These are phyloP conservation scores for Lycium barbarum DNA, from an alignment of 257 asterid species.

Conservation along the genomic window DNA sequence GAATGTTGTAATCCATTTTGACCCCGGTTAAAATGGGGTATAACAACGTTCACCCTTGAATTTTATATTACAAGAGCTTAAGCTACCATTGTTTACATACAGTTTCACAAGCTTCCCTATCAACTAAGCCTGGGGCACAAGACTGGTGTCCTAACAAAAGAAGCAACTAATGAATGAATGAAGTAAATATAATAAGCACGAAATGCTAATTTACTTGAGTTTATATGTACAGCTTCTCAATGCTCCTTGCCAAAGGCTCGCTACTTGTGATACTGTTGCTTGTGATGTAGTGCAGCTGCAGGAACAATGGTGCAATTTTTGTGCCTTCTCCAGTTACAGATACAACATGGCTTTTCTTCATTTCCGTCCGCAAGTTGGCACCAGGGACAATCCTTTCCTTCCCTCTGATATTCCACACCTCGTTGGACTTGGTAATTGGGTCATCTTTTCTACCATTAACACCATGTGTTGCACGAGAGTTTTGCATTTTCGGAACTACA, in stretches of 20 bases:
- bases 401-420: too few relatives aligned
- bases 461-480: neutral
- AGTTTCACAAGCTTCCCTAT: conserved; percentile 17
- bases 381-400: too few relatives aligned
- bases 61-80: neutral
- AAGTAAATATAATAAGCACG: neutral
- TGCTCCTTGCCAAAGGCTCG: too few relatives aligned
- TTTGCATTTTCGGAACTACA: neutral
- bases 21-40: too few relatives aligned
- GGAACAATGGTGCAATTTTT: too few relatives aligned
- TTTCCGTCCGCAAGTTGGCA: too few relatives aligned
- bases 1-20: too few relatives aligned
- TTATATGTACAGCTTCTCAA: conserved; percentile 1
- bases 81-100: conserved; percentile 15
- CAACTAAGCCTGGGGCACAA: neutral
- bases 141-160: neutral
- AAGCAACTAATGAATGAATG: conserved; percentile 26
- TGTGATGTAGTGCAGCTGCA: too few relatives aligned
- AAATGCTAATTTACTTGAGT: conserved; percentile 11
- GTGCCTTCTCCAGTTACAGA: too few relatives aligned
- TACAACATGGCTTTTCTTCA: too few relatives aligned
- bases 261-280: too few relatives aligned
- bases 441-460: too few relatives aligned
- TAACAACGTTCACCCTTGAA: neutral
- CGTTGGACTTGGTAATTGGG: neutral